Percentiles rank a stretch among this genome's conserved stretches.
phyloP scores from a whole-genome alignment of 345 rosid species.

The Populus simonii region DNA sequence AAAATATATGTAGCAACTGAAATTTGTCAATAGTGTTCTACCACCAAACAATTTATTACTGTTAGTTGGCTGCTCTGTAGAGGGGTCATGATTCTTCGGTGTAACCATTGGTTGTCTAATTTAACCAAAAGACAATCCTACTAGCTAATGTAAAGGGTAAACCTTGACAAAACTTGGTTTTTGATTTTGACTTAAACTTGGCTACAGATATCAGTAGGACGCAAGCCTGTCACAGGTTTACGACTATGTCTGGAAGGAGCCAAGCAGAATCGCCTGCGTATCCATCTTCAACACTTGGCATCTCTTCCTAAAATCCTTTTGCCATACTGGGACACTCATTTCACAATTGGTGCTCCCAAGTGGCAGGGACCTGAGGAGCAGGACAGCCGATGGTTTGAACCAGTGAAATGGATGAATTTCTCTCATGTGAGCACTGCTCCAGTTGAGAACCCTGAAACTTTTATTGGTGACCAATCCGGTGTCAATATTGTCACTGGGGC shows the following conservation, averaged over 20 bases:
- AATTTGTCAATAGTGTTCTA: background rate
- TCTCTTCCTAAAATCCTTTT: conserved; percentile 67
- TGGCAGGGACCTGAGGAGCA: conserved; percentile 89
- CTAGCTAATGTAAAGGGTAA: background rate
- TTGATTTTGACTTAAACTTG: conserved; percentile 8
- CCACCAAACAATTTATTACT: background rate
- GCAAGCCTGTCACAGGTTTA: conserved; percentile 70
- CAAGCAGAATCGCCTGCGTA: conserved; percentile 53
- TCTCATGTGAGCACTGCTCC: conserved; percentile 81
- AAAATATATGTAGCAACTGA: background rate
- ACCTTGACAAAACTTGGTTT: background rate
- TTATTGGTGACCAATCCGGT: conserved; percentile 51
- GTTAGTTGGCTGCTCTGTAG: background rate
- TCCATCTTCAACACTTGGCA: conserved; percentile 57
- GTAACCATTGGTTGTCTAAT: background rate
- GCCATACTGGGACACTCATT: conserved; percentile 61
- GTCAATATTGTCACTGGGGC: conserved; percentile 68
- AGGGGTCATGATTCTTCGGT: background rate
- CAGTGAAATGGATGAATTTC: conserved; percentile 78
- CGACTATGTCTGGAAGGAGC: conserved; percentile 53
- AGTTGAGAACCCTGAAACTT: conserved; percentile 55
- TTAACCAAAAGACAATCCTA: background rate
- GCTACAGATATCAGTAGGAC: conserved; percentile 62
- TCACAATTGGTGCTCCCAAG: conserved; percentile 75
- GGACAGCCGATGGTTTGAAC: conserved; percentile 82